Evolutionary conservation across 1,284 basidiomycete genomes (phyloP).

Genomic region (Naganishia liquefaciens): DNA sequence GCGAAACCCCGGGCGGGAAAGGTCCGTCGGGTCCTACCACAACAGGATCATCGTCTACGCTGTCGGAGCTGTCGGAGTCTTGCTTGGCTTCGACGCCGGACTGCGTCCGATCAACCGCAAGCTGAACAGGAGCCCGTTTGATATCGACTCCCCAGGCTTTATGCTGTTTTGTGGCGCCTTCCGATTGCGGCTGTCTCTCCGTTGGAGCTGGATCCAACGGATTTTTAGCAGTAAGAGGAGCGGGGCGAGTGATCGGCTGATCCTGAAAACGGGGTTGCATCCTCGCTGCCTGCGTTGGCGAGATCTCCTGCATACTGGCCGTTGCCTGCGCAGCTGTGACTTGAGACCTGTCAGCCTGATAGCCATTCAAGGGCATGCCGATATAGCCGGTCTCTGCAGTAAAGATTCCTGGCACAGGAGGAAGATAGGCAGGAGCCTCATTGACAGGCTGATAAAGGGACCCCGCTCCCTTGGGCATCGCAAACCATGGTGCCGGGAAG

Average conservation of each 20-base stretch:
- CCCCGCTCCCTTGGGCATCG: slow-evolving; percentile 43
- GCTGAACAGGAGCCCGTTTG: slow-evolving; percentile 34
- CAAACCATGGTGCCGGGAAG: slow-evolving; percentile 52
- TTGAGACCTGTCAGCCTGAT: neutral
- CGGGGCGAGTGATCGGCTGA: neutral
- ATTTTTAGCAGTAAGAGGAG: neutral
- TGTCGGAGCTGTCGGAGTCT: slow-evolving; percentile 16
- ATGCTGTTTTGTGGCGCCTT: slow-evolving; percentile 39
- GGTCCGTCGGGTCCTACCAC: slow-evolving; percentile 35
- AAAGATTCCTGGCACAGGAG: slow-evolving; percentile 30
- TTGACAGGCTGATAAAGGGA: slow-evolving; percentile 31
- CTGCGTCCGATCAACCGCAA: slow-evolving; percentile 13
- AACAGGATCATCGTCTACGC: slow-evolving; percentile 31
- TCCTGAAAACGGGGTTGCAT: neutral
- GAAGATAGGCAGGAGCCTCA: slow-evolving; percentile 29
- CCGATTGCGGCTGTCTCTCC: neutral
- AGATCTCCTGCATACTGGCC: slow-evolving; percentile 21
- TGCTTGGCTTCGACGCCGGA: slow-evolving; percentile 20
- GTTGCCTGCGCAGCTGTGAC: neutral
- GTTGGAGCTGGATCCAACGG: neutral
- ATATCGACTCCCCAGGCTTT: slow-evolving; percentile 53
- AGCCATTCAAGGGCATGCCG: slow-evolving; percentile 25
- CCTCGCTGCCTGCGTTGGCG: slow-evolving; percentile 9
- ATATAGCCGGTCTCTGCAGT: slow-evolving; percentile 34
- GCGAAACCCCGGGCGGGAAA: slow-evolving; percentile 53